Percentiles rank a stretch among this genome's conserved stretches.
These are phyloP conservation scores for Juncus inflexus DNA, from an alignment of 176 grass and related monocot genomes.

Conservation along the genomic window DNA sequence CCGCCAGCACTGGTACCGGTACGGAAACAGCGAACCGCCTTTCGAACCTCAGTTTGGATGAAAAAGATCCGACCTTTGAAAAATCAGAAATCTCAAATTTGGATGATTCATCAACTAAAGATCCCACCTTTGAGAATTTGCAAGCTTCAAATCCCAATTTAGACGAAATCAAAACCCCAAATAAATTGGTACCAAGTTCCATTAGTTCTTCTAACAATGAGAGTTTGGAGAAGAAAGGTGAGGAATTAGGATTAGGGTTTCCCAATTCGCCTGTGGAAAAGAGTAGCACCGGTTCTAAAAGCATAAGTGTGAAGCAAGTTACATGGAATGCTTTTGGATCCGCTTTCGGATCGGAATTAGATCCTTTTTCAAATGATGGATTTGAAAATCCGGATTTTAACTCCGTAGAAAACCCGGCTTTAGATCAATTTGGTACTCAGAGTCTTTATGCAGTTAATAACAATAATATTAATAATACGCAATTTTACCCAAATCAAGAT, in stretches of 20 bases:
- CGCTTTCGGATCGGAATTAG: constrained; percentile 32
- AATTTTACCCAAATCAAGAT: constrained; percentile 16
- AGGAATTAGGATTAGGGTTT: constrained; percentile 22
- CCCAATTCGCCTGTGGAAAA: background rate
- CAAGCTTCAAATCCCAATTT: background rate
- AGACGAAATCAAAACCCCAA: background rate
- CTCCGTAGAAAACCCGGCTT: constrained; percentile 22
- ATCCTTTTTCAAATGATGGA: constrained; percentile 45
- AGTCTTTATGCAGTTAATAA: constrained; percentile 13
- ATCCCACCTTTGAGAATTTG: background rate
- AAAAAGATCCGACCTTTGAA: background rate
- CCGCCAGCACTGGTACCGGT: constrained; percentile 20
- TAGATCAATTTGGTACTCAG: constrained; percentile 25
- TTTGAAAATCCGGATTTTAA: constrained; percentile 14
- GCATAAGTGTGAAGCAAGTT: constrained; percentile 71
- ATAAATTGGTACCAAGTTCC: background rate
- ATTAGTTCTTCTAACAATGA: background rate
- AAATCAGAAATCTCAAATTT: constrained; percentile 8
- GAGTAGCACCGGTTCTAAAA: constrained; percentile 23
- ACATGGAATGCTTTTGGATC: constrained; percentile 74
- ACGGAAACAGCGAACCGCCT: constrained; percentile 20
- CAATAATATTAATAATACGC: constrained; percentile 23
- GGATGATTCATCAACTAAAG: constrained; percentile 5
- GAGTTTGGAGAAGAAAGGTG: constrained; percentile 21
- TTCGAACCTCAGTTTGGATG: constrained; percentile 33